Percentiles rank a stretch among this genome's conserved stretches.
Conservation (phyloP, 2,329 filamentous ascomycete genomes). For the Diplodia scrobiculata region DNA sequence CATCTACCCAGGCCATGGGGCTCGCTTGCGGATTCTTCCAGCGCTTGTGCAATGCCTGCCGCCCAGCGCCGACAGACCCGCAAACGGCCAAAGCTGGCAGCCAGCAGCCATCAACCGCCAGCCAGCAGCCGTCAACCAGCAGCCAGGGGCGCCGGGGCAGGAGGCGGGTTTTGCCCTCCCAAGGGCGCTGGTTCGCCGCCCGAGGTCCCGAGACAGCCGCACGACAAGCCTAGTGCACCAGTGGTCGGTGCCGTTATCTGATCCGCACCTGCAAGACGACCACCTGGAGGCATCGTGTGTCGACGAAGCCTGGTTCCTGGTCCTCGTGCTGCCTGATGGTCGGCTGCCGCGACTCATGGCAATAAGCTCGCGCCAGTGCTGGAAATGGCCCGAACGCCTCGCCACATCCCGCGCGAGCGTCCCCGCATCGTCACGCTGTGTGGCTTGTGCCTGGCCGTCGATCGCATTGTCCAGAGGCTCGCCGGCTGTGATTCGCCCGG, state of each 20-base stretch:
- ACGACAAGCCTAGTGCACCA: slow-evolving; percentile 18
- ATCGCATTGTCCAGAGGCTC: slow-evolving; percentile 3
- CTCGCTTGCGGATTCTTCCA: slow-evolving; percentile 13
- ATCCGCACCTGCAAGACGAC: slow-evolving; percentile 2
- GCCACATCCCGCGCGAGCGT: slow-evolving; percentile 28
- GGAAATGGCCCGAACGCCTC: slow-evolving; percentile 29
- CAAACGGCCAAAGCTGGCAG: background rate
- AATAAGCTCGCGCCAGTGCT: slow-evolving; percentile 28
- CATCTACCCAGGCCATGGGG: slow-evolving; percentile 11
- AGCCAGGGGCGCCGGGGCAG: background rate
- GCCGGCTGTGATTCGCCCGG: background rate
- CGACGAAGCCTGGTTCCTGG: slow-evolving; percentile 29
- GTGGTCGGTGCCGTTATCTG: slow-evolving; percentile 15
- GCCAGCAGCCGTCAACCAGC: background rate
- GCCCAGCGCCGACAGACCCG: background rate
- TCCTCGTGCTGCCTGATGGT: slow-evolving; percentile 25
- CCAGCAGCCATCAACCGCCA: background rate
- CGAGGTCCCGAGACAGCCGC: slow-evolving; percentile 25
- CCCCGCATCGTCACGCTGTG: slow-evolving; percentile 27
- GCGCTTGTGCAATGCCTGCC: background rate
- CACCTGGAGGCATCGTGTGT: slow-evolving; percentile 22
- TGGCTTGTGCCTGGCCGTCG: slow-evolving; percentile 24
- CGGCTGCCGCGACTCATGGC: slow-evolving; percentile 27
- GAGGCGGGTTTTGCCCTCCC: background rate
- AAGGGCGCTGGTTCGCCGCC: slow-evolving; percentile 1